phyloP scores from a whole-genome alignment of 2,329 filamentous ascomycete species.

The Xylariaceae sp. region DNA sequence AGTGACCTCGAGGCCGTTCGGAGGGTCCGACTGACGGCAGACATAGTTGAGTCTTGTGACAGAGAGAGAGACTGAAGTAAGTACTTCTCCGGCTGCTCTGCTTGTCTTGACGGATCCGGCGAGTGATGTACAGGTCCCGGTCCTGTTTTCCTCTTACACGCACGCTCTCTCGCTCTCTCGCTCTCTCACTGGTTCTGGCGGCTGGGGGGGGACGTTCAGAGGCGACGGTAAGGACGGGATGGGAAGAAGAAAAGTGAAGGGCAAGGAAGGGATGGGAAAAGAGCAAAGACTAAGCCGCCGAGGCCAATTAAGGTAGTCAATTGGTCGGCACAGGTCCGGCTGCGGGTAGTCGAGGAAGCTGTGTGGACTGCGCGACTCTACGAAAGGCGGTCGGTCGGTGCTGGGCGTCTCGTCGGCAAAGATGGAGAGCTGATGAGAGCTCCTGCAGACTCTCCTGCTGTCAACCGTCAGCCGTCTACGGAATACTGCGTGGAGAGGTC shows the following conservation, averaged over 20 bases:
- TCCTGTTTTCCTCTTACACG: too few species aligned
- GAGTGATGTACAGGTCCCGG: neutral
- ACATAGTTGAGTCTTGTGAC: conserved; percentile 37
- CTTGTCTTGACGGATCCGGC: neutral
- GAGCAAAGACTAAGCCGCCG: neutral
- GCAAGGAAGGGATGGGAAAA: neutral
- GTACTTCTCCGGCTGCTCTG: neutral
- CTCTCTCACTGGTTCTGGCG: neutral
- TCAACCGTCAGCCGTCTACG: too few species aligned
- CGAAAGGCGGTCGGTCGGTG: too few species aligned
- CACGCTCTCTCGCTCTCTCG: too few species aligned
- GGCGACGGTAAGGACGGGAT: neutral
- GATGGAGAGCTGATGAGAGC: too few species aligned
- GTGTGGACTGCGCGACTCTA: too few species aligned
- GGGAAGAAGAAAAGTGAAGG: neutral
- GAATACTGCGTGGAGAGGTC: too few species aligned
- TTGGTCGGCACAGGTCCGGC: conserved; percentile 10
- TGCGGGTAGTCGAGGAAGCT: neutral
- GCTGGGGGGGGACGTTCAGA: neutral
- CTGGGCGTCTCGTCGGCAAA: too few species aligned
- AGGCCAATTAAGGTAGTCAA: conserved; percentile 9
- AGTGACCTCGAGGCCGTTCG: conserved; percentile 53
- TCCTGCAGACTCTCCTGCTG: too few species aligned
- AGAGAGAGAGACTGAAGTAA: neutral
- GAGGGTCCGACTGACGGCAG: conserved; percentile 51